Base-by-base conservation (phyloP, 257 asterid genomes). In the Solanum gracilifrons region DNA sequence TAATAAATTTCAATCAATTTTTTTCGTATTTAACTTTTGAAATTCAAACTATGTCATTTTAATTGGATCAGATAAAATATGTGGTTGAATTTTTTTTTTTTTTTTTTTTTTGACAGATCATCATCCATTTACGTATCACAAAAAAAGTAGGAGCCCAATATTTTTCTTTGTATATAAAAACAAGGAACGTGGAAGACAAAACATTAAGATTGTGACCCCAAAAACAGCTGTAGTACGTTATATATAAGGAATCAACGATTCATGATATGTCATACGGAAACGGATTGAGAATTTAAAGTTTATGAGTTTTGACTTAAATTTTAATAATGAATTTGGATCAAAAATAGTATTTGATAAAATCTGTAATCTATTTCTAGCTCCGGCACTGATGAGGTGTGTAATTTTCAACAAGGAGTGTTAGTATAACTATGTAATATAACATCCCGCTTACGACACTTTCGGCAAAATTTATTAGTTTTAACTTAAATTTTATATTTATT, bases 151-250 rank as follows among this genome's bases (percentile, higher is more conserved):
- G 68, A 80, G 39, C 68, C 68, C 27, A 80, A 66, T 69, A 27
- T 29, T 29, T 13, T 29, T 15, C n/a, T 51, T 21, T 48, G 11
- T 46, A 18, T 48, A 82, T 82, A 48, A 18, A 72, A 48, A 82
- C 85, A 31, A 82, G 4, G 69, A 82, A 48, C 85, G 69, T 48
- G 85, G 85, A 82, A 31, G 85, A 48, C 71, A 82, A 71, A 82
- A 48, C 68, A 80, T 46, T 80, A 80, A 80, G 41, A 80, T 46
- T 80, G 68, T 80, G 85, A 82, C 85, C 20, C 69, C 27, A 31
- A 48, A 80, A 82, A 82, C 69, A 82, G 85, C 85, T 82, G 85
- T 82, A 10, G 43, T 48, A 82, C 41, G 85, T 20, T 79, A 48
- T 48, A 46, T 18, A 48, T 48, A 82, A 29, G 69, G 69, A 48